Evolutionary conservation across 2,329 filamentous ascomycete species (phyloP), one percentile per base, ranked within the genome.

Genomic region (Aureobasidium sp.): DNA sequence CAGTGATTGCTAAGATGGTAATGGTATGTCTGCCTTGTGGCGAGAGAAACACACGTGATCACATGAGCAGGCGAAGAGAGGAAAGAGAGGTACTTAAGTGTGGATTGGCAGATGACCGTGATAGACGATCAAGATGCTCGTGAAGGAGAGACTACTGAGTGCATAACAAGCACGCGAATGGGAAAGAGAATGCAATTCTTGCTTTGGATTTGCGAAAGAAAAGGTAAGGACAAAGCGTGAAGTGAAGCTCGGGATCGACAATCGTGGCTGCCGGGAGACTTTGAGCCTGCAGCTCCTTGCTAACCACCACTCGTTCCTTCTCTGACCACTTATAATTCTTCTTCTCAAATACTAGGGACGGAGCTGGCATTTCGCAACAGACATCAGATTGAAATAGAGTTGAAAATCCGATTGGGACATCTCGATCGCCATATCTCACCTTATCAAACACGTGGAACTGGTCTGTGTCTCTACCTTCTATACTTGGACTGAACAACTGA

Each of bases 11-110:
- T 12, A 15, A 56, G 27, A 41, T 46, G 13, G 17, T 29, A 29
- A 10, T 29, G 39, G 53, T 36, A 39, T 43, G 43, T 48, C 55
- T 59, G 55, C 55, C 55, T 59, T 48, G 55, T 59, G 55, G 55
- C 55, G 48, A 48, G 44, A 48, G 20, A 39, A 15, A 3, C 3
- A 48, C 32, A 48, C 41, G 55, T 32, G 41, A 43, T 55, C 55
- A 59, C 55, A 44, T 59, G 55, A 48, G n/a, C 53, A 36, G 39
- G 53, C 53, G 41, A 46, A 46, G 53, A 24, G 34, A 53, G 2
- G 24, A 55, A 24, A 20, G 34, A 37, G 34, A 29, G 8, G n/a
- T 48, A 55, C 51, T 55, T 43, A 43, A 36, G 24, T 17, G 5
- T n/a, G 24, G 17, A 17, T n/a, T 10, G n/a, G 13, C 51, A 41